Conservation (phyloP, 371 early-diverging fungal genomes). For the Mucor plumbeus region DNA sequence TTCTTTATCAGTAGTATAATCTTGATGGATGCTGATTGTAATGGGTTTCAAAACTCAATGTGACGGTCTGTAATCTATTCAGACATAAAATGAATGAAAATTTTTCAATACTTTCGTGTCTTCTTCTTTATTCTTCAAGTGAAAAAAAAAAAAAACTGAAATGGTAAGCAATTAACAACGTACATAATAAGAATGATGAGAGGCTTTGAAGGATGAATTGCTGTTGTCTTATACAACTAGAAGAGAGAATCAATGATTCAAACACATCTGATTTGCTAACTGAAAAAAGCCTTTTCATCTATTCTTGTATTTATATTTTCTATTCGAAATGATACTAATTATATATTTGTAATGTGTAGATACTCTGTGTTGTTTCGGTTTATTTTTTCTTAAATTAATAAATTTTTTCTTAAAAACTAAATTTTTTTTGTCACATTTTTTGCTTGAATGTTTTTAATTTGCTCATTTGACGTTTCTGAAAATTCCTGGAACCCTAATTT, state of each 20-base stretch:
- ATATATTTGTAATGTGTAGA: not conserved
- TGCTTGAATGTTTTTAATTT: too few relatives aligned
- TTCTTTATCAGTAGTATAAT: not conserved
- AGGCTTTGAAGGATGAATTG: conserved; percentile 23
- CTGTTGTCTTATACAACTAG: conserved; percentile 30
- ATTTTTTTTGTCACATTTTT: too few relatives aligned
- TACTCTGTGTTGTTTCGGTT: not conserved
- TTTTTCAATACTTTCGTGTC: not conserved
- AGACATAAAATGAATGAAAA: not conserved
- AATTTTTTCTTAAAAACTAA: not conserved
- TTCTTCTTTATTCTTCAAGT: conserved; percentile 1
- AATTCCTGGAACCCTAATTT: too few relatives aligned
- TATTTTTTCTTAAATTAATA: not conserved
- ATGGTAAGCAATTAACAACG: conserved; percentile 10
- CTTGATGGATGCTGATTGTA: not conserved
- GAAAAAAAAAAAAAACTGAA: not conserved
- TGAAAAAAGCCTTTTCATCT: conserved; percentile 14
- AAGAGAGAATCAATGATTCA: conserved; percentile 30
- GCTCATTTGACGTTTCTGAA: too few relatives aligned
- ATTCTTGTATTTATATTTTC: not conserved
- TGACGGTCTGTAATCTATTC: not conserved
- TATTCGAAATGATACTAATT: not conserved
- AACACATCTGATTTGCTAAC: conserved; percentile 38
- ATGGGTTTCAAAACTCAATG: not conserved
- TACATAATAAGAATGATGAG: not conserved